Conservation (phyloP, 1,284 basidiomycete genomes). For the Jaminaea rosea region DNA sequence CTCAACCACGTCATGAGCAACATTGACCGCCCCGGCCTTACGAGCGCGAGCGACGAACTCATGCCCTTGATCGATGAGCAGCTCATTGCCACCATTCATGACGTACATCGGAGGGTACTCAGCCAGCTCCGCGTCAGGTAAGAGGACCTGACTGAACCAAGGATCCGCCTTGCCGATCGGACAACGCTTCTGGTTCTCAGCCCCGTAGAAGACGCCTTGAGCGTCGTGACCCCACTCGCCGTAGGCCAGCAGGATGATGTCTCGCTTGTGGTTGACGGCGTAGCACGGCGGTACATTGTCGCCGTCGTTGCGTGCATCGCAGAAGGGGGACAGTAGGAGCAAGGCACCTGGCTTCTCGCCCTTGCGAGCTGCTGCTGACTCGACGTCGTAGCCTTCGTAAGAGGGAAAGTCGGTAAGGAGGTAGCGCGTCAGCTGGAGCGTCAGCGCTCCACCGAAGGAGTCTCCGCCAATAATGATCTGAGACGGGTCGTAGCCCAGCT, state of each 20-base stretch:
- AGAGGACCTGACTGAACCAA: not conserved
- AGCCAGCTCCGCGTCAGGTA: not conserved
- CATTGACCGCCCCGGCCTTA: not conserved
- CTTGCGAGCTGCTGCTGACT: not conserved
- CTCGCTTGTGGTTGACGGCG: not conserved
- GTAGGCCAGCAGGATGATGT: not conserved
- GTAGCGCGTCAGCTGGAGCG: slow-evolving; percentile 36
- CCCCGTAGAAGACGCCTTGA: not conserved
- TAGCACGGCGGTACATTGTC: not conserved
- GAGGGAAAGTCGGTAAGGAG: slow-evolving; percentile 6
- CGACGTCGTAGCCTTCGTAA: not conserved
- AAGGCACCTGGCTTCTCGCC: not conserved
- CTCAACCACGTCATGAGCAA: not conserved
- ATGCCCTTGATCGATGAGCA: not conserved
- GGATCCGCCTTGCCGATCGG: slow-evolving; percentile 1
- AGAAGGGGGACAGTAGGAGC: not conserved
- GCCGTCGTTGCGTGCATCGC: not conserved
- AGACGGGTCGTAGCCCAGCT: slow-evolving; percentile 29
- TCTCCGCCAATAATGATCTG: slow-evolving; percentile 44
- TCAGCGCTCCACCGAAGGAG: slow-evolving; percentile 32
- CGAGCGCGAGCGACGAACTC: not conserved
- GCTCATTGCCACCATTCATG: not conserved
- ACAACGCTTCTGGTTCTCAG: not conserved
- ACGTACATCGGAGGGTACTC: not conserved
- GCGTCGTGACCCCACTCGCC: not conserved